These are phyloP conservation scores for Myxozyma geophila DNA, from an alignment of 805 yeast species.

Conservation along the genomic window DNA sequence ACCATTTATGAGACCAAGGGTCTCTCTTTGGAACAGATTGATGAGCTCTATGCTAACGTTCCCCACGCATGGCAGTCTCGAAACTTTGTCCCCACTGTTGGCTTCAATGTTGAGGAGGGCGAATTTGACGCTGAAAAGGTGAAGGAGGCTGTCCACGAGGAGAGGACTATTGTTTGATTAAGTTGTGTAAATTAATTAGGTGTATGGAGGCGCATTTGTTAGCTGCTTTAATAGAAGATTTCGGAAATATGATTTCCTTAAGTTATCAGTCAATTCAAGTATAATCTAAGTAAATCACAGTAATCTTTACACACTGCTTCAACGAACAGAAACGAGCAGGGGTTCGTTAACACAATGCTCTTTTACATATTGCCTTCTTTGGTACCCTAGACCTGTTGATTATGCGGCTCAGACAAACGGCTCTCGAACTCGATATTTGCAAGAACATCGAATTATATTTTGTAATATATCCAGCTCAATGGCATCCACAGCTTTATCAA, in stretches of 20 bases:
- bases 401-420: neutral
- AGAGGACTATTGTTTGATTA: neutral
- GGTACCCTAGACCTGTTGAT: neutral
- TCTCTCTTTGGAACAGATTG: conserved; percentile 68
- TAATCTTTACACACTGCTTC: neutral
- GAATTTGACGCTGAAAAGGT: conserved; percentile 1
- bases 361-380: neutral
- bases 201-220: neutral
- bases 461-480: neutral
- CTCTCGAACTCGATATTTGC: too few species aligned
- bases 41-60: conserved; percentile 55
- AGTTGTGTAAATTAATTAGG: neutral
- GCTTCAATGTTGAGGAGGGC: neutral
- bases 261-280: neutral
- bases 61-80: conserved; percentile 31
- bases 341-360: neutral
- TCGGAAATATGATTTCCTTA: too few species aligned
- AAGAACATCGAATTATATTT: too few species aligned
- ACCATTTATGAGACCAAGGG: conserved; percentile 70
- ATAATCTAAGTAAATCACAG: neutral
- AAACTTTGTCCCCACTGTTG: conserved; percentile 14
- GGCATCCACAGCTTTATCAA: neutral
- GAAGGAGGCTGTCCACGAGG: neutral
- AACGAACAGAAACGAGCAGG: neutral
- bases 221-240: neutral